Base-by-base conservation (phyloP, 345 rosid species). In the Aethionema arabicum region DNA sequence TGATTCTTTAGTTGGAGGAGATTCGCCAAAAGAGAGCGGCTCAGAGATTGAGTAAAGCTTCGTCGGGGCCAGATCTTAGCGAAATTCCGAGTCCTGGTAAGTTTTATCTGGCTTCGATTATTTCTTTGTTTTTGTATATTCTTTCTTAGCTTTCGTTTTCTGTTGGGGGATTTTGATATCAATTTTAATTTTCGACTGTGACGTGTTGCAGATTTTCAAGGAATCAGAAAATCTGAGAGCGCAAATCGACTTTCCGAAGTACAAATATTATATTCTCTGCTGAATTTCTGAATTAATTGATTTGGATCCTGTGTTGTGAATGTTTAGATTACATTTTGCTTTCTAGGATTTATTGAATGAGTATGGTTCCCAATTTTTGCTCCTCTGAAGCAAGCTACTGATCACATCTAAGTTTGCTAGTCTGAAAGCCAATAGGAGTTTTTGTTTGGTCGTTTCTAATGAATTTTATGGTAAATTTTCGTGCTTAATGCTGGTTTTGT, bases 21-120 rank as follows among this genome's bases (percentile, higher is more conserved):
- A 93, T 93, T 73, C 95, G 95, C 51, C 95, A 81, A 68, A 93
- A 93, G 59, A 79, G 96, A 82, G 96, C 99, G 1, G 95, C 91
- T 5, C 95, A 90, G 78, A 84, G 93, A 79, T 70, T 85, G 33
- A 79, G 78, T 85, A 85, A 86, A 74, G 69, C 85, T 7, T 65
- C 85, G 29, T 90, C 97, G 2, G 95, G 93, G 12, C 82, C 96
- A 47, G 99, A 90, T 85, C 97, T 87, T 31, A 70, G 79, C 74
- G 76, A 71, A 38, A 67, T 67, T 49, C 65, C 84, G 2, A 64
- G 49, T 53, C 83, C 90, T n/a, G 93, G 96, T 71, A 52, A 51
- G 27, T 51, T 72, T 32, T 49, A 44, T 89, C 59, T 78, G 52
- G 56, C 3, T 29, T 8, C 65, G 4, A 1, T 21, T 21, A 21